These are phyloP conservation scores for Phytophthora nicotianae DNA, from an alignment of 352 stramenopile species.

Conservation along the genomic window DNA sequence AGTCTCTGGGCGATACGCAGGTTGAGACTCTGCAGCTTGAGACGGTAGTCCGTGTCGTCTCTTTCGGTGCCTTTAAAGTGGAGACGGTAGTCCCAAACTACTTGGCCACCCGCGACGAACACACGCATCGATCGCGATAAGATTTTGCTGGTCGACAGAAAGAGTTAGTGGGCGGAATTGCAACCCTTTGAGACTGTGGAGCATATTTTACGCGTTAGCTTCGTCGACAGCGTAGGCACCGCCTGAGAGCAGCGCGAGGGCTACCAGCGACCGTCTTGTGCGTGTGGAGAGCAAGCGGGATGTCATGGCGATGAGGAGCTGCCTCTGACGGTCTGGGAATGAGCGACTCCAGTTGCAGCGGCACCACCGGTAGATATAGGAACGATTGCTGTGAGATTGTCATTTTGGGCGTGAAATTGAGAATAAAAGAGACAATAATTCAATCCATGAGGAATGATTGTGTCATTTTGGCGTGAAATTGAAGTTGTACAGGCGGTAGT, in stretches of 20 bases:
- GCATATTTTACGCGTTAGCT: constrained; percentile 48
- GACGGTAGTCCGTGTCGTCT: constrained; percentile 61
- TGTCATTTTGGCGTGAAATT: too few relatives aligned
- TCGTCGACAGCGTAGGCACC: constrained; percentile 48
- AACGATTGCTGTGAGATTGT: constrained; percentile 6
- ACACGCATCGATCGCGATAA: constrained; percentile 70
- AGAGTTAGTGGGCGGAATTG: background rate
- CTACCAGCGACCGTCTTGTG: constrained; percentile 22
- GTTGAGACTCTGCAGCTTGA: constrained; percentile 67
- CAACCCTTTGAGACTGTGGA: background rate
- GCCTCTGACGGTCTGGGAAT: background rate
- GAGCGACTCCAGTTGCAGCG: background rate
- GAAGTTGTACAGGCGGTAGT: too few relatives aligned
- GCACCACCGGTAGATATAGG: constrained; percentile 1
- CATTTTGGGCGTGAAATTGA: constrained; percentile 2
- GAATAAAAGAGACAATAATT: constrained; percentile 1
- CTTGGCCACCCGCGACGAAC: constrained; percentile 45
- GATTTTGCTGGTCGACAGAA: constrained; percentile 44
- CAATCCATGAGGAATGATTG: too few relatives aligned
- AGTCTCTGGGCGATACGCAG: constrained; percentile 87
- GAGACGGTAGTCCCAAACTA: constrained; percentile 58
- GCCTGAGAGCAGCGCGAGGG: constrained; percentile 33
- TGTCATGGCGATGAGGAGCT: constrained; percentile 5
- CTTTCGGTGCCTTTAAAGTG: constrained; percentile 54
- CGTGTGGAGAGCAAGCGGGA: constrained; percentile 24